These are phyloP conservation scores for Fusarium lyarnte DNA, from an alignment of 2,329 filamentous ascomycete species.

Conservation along the genomic window DNA sequence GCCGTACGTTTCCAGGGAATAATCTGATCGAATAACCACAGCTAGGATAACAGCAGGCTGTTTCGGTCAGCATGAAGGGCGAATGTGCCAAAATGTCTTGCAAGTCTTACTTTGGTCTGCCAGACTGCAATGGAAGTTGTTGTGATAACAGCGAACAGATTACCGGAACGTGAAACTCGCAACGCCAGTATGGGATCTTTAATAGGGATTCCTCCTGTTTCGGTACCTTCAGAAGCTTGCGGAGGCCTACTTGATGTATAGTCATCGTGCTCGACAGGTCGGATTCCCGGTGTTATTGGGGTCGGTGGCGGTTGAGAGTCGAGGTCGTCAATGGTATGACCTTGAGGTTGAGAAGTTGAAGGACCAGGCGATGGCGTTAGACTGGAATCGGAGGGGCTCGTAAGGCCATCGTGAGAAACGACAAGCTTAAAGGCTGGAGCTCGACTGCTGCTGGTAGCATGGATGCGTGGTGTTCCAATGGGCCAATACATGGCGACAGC, in stretches of 20 bases:
- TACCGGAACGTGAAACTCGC: conserved; percentile 79
- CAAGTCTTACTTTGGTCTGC: conserved; percentile 84
- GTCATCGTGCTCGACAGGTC: conserved; percentile 66
- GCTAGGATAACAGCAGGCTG: conserved; percentile 91
- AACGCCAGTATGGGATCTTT: conserved; percentile 78
- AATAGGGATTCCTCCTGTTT: conserved; percentile 51
- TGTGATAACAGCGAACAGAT: conserved; percentile 88
- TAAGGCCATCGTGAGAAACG: conserved; percentile 70
- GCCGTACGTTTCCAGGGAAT: conserved; percentile 85
- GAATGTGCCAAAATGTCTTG: background rate
- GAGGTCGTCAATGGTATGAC: conserved; percentile 47
- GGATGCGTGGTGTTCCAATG: conserved; percentile 83
- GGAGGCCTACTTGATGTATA: conserved; percentile 37
- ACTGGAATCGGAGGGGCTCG: conserved; percentile 47
- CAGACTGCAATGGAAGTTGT: conserved; percentile 88
- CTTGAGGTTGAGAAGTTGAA: conserved; percentile 36
- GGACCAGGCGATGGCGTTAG: conserved; percentile 20
- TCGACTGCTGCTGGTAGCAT: conserved; percentile 77
- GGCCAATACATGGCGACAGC: conserved; percentile 84
- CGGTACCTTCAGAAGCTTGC: conserved; percentile 42
- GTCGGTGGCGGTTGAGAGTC: conserved; percentile 53
- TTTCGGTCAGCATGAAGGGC: conserved; percentile 18
- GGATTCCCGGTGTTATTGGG: conserved; percentile 66
- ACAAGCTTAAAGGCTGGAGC: conserved; percentile 60
- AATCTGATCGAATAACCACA: conserved; percentile 81